These are phyloP conservation scores for Ogataea pignaliae DNA, from an alignment of 805 yeast genomes.

Conservation along the genomic window DNA sequence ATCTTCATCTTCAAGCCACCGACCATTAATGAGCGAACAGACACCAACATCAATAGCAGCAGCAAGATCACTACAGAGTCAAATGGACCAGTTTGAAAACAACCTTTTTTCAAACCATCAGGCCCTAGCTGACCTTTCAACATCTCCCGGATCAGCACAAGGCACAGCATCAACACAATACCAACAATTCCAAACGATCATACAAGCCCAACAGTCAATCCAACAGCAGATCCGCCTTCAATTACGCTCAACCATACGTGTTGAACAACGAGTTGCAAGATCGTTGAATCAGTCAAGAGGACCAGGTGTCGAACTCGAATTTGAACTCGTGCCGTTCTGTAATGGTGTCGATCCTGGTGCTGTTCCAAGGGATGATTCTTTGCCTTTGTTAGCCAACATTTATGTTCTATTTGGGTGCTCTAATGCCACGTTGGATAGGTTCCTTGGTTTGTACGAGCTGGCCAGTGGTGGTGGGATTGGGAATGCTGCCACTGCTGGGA, in stretches of 20 bases:
- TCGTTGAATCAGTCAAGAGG: slow-evolving; percentile 25
- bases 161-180: not conserved
- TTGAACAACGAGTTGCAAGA: slow-evolving; percentile 27
- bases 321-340: slow-evolving; percentile 25
- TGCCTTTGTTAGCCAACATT: slow-evolving; percentile 24
- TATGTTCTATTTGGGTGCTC: slow-evolving; percentile 23
- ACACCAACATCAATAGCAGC: not conserved
- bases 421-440: slow-evolving; percentile 15
- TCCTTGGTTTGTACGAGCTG: slow-evolving; percentile 18
- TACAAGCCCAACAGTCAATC: slow-evolving; percentile 17
- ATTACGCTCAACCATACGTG: slow-evolving; percentile 15
- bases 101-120: slow-evolving; percentile 13
- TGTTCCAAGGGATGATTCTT: slow-evolving; percentile 7
- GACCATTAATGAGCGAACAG: not conserved
- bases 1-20: slow-evolving; percentile 1
- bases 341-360: slow-evolving; percentile 22
- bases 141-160: too few relatives aligned
- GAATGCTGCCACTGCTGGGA: too few relatives aligned
- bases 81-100: slow-evolving; percentile 14
- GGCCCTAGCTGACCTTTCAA: not conserved
- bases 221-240: slow-evolving; percentile 19
- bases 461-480: not conserved
- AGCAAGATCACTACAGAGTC: slow-evolving; percentile 4
- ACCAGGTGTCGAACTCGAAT: slow-evolving; percentile 26
- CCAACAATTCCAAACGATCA: slow-evolving; percentile 10